These are phyloP conservation scores for Chlorokybus atmophyticus DNA, from an alignment of 139 green algal species.

Conservation along the genomic window DNA sequence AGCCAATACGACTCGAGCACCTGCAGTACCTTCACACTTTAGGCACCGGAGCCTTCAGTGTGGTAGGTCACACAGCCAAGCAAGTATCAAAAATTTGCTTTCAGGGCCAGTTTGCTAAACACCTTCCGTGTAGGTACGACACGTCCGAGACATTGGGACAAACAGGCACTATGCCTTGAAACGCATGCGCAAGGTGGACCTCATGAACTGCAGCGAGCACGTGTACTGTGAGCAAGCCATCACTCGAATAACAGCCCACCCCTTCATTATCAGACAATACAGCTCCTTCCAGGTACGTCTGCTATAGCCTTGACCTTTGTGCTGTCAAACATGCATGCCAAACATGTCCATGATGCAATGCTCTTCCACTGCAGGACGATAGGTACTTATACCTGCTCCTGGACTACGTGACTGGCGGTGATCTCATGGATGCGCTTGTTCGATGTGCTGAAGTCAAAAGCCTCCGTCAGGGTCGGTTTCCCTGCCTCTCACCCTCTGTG, in stretches of 20 bases:
- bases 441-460: conserved; percentile 74
- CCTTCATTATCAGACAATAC: conserved; percentile 91
- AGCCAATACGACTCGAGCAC: neutral
- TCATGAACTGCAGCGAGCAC: conserved; percentile 81
- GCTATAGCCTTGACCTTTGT: conserved; percentile 1
- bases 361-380: conserved; percentile 71
- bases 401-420: conserved; percentile 79
- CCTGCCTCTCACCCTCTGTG: conserved; percentile 40
- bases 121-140: neutral
- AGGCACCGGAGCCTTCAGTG: conserved; percentile 71
- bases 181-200: conserved; percentile 75
- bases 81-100: too few species aligned
- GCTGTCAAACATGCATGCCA: too few species aligned
- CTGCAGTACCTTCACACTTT: conserved; percentile 36
- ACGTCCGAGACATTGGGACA: conserved; percentile 36
- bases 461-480: conserved; percentile 8
- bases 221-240: conserved; percentile 91
- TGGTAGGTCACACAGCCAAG: too few species aligned
- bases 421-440: conserved; percentile 92
- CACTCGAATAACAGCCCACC: conserved; percentile 79
- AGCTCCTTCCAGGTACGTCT: conserved; percentile 68
- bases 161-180: conserved; percentile 78
- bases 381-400: conserved; percentile 92
- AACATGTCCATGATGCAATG: neutral
- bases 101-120: too few species aligned